A percentile compares a stretch with the other conserved stretches of the same genome.
Evolutionary conservation across 169 alveolate genomes (phyloP).

Genomic region (Plasmodium cynomolgi): DNA sequence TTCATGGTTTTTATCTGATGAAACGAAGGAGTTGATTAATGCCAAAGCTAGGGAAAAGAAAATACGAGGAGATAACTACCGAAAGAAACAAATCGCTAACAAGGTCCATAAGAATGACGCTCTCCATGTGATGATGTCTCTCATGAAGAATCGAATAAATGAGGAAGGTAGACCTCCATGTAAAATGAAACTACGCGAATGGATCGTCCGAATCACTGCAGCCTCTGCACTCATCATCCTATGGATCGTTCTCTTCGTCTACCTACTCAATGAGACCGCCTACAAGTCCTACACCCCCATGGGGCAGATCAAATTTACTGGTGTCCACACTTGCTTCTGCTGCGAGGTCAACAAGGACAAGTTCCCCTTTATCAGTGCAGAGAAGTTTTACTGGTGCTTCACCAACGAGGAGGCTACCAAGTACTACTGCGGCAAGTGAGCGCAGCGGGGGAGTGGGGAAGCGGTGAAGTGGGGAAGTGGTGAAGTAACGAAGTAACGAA

Average conservation of each 20-base stretch:
- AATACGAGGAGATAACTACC: constrained; percentile 74
- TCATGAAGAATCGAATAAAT: constrained; percentile 76
- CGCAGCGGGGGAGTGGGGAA: not conserved
- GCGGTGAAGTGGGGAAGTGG: not conserved
- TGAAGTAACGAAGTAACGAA: not conserved
- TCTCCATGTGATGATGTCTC: constrained; percentile 55
- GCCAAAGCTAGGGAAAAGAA: constrained; percentile 73
- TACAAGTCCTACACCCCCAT: constrained; percentile 78
- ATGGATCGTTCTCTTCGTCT: constrained; percentile 58
- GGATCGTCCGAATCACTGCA: constrained; percentile 77
- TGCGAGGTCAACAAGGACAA: constrained; percentile 65
- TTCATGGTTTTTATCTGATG: constrained; percentile 78
- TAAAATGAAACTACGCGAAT: constrained; percentile 79
- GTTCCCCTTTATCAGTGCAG: not conserved
- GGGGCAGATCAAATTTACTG: constrained; percentile 80
- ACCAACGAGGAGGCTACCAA: constrained; percentile 24
- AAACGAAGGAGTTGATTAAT: constrained; percentile 41
- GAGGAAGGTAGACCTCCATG: constrained; percentile 81
- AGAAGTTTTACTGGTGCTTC: constrained; percentile 42
- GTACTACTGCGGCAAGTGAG: constrained; percentile 10
- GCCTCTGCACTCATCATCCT: constrained; percentile 55
- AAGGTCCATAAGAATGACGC: constrained; percentile 73
- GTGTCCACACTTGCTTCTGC: constrained; percentile 80
- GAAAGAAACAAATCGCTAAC: constrained; percentile 55
- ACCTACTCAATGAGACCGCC: constrained; percentile 71